phyloP scores from a whole-genome alignment of 208 protist genomes.

The Plasmodiophora brassicae region DNA sequence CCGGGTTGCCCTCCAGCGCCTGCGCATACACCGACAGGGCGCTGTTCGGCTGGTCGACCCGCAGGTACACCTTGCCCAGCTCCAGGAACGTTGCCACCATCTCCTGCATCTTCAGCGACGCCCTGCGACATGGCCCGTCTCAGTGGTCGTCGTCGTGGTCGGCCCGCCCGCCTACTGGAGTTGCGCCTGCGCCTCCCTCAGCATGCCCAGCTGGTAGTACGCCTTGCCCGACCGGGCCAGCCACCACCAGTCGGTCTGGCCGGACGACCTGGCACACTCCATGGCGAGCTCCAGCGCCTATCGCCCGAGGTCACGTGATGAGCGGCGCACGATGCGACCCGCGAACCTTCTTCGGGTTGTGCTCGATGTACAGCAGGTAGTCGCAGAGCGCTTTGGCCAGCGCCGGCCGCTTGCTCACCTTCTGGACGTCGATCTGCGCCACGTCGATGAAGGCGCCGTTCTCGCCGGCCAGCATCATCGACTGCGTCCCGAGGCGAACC shows the following conservation, averaged over 20 bases:
- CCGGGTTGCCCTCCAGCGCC: background rate
- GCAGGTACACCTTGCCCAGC: slow-evolving; percentile 52
- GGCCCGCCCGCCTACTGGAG: too few species aligned
- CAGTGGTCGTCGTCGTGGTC: too few species aligned
- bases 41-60: slow-evolving; percentile 47
- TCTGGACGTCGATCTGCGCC: slow-evolving; percentile 22
- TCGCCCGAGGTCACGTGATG: too few species aligned
- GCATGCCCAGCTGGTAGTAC: slow-evolving; percentile 53
- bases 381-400: slow-evolving; percentile 47
- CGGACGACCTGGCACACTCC: background rate
- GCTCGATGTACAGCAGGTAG: slow-evolving; percentile 52
- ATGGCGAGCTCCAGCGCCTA: background rate
- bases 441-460: slow-evolving; percentile 47
- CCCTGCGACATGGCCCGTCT: too few species aligned
- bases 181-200: background rate
- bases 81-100: slow-evolving; percentile 41
- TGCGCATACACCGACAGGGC: background rate
- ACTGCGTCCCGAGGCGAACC: slow-evolving; percentile 50
- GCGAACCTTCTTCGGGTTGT: slow-evolving; percentile 46
- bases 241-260: background rate
- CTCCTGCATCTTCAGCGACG: slow-evolving; percentile 26
- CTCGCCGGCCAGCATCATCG: background rate
- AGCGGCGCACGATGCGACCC: too few species aligned
- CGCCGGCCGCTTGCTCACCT: slow-evolving; percentile 15
- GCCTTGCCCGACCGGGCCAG: slow-evolving; percentile 21